These are phyloP conservation scores for Delonix regia DNA, from an alignment of 306 rosid species.

Conservation along the genomic window DNA sequence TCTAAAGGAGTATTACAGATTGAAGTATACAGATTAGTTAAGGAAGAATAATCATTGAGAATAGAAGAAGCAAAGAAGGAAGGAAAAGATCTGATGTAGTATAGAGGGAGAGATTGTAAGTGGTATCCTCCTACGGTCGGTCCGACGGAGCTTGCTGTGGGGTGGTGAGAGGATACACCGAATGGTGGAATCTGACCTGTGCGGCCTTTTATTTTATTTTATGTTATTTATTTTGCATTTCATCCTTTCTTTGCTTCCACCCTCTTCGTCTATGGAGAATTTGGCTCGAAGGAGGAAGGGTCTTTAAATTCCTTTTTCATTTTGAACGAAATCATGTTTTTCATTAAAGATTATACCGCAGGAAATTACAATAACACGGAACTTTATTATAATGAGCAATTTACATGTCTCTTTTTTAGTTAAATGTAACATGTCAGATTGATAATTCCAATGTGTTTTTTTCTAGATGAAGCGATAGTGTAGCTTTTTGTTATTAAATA, in stretches of 20 bases:
- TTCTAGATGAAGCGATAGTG: not conserved
- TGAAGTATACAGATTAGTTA: not conserved
- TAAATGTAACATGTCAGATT: not conserved
- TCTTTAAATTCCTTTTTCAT: not conserved
- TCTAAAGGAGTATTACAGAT: not conserved
- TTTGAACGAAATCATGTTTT: not conserved
- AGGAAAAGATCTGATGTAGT: not conserved
- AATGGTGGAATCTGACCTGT: slow-evolving; percentile 13
- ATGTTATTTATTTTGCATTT: not conserved
- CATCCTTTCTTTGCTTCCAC: not conserved
- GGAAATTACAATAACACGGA: not conserved
- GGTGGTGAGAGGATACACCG: not conserved
- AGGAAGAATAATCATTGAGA: not conserved
- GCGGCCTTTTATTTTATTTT: not conserved
- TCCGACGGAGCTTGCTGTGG: slow-evolving; percentile 31
- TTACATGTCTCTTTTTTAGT: not conserved
- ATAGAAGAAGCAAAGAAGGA: not conserved
- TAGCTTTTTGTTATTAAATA: not conserved
- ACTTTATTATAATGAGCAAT: not conserved
- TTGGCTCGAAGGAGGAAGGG: not conserved
- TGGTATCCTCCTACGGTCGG: slow-evolving; percentile 18
- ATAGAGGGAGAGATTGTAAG: slow-evolving; percentile 25
- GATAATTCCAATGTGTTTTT: not conserved
- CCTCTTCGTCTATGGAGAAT: not conserved
- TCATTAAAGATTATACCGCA: not conserved